Evolutionary conservation across 768 basidiomycete species (phyloP).

Genomic region (Lyophyllum atratum): DNA sequence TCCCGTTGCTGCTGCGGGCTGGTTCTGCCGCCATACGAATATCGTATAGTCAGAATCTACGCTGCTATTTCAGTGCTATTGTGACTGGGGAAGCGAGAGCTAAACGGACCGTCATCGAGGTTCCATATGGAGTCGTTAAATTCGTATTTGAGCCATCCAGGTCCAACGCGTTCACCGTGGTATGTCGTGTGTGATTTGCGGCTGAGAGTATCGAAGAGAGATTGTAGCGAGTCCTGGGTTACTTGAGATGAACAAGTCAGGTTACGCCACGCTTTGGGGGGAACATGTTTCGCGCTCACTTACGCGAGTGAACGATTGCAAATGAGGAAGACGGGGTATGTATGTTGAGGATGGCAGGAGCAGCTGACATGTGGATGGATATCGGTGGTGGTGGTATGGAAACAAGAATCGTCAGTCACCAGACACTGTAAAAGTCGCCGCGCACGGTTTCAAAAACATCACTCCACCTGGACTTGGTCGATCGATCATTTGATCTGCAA

Average conservation of each 20-base stretch:
- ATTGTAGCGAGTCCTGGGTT: conserved; percentile 63
- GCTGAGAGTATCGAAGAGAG: conserved; percentile 71
- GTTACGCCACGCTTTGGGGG: neutral
- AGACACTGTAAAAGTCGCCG: too few relatives aligned
- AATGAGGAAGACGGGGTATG: conserved; percentile 80
- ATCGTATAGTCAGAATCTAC: conserved; percentile 87
- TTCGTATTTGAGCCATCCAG: conserved; percentile 88
- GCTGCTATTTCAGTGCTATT: neutral
- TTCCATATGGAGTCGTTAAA: conserved; percentile 81
- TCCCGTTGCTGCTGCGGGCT: conserved; percentile 19
- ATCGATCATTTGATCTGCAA: conserved; percentile 8
- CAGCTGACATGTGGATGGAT: conserved; percentile 23
- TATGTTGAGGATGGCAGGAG: conserved; percentile 60
- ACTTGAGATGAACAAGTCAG: conserved; percentile 41
- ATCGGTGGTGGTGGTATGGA: neutral
- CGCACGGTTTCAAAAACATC: neutral
- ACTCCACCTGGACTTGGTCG: neutral
- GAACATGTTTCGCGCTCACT: conserved; percentile 43
- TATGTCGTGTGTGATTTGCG: conserved; percentile 63
- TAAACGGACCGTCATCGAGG: conserved; percentile 79
- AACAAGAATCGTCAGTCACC: conserved; percentile 3
- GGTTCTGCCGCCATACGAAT: conserved; percentile 73
- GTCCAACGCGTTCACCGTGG: conserved; percentile 60
- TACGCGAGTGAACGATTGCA: conserved; percentile 73
- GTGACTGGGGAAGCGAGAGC: neutral